Evolutionary conservation across 2,329 filamentous ascomycete genomes (phyloP).

Genomic region (Aspergillus melleus): DNA sequence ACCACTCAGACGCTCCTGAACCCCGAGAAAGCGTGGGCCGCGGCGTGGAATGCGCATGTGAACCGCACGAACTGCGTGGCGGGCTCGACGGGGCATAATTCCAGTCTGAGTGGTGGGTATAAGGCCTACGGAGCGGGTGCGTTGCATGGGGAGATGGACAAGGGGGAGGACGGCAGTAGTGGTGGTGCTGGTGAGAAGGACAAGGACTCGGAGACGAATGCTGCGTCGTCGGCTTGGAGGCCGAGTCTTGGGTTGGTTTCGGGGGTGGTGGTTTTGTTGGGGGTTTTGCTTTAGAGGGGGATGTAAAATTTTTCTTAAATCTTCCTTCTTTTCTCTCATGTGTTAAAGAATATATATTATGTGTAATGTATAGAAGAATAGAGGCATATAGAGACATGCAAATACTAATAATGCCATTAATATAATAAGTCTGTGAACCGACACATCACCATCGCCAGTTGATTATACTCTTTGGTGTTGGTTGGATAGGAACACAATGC

Average conservation of each 20-base stretch:
- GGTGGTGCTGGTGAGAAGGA: not conserved
- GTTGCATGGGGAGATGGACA: slow-evolving; percentile 1
- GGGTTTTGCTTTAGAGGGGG: not conserved
- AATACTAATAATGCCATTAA: not conserved
- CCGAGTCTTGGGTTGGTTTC: not conserved
- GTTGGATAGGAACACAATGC: too few relatives aligned
- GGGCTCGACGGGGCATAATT: slow-evolving; percentile 11
- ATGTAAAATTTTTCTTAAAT: too few relatives aligned
- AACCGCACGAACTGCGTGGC: slow-evolving; percentile 11
- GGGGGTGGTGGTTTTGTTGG: not conserved
- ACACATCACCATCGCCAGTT: too few relatives aligned
- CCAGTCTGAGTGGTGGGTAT: slow-evolving; percentile 12
- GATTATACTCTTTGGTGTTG: too few relatives aligned
- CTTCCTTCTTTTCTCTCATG: too few relatives aligned
- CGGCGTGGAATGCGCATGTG: slow-evolving; percentile 22
- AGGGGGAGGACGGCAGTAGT: not conserved
- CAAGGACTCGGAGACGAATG: not conserved
- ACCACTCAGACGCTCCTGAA: slow-evolving; percentile 55
- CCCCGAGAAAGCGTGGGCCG: slow-evolving; percentile 52
- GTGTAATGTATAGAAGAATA: too few relatives aligned
- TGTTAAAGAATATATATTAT: too few relatives aligned
- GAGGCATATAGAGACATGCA: too few relatives aligned
- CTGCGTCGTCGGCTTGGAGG: not conserved
- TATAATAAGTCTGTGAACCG: not conserved
- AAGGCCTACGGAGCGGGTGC: slow-evolving; percentile 6